Conservation (phyloP, 345 rosid species). For the Bruguiera gymnorhiza region DNA sequence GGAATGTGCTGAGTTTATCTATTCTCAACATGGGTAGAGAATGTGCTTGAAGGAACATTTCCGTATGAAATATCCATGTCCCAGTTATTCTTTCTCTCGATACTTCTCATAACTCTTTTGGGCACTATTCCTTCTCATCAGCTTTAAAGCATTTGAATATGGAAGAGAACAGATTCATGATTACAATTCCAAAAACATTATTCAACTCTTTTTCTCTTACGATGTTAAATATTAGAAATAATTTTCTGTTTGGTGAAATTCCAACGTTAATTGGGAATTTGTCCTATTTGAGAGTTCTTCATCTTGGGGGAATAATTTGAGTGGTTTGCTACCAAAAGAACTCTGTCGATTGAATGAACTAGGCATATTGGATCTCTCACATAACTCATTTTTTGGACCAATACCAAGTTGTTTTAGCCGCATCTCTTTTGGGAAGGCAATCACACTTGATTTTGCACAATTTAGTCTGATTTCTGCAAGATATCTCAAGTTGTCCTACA, state of each 20-base stretch:
- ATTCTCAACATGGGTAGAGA: no score
- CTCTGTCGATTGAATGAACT: not conserved
- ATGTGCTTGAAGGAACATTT: no score
- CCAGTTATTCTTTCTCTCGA: not conserved
- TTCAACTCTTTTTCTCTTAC: not conserved
- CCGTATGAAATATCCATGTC: not conserved
- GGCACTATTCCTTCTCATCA: not conserved
- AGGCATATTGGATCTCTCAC: conserved; percentile 3
- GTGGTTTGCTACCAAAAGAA: not conserved
- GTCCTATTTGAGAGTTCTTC: not conserved
- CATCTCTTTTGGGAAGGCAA: not conserved
- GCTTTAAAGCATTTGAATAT: not conserved
- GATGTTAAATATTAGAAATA: not conserved
- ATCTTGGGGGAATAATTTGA: not conserved
- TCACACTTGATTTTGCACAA: not conserved
- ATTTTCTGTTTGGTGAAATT: not conserved
- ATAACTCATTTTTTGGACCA: not conserved
- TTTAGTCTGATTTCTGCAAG: accelerated
- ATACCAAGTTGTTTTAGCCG: not conserved
- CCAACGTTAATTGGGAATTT: no score
- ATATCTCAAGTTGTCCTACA: no score
- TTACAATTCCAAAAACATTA: not conserved
- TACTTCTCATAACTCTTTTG: not conserved
- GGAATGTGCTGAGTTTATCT: no score
- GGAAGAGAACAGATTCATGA: not conserved